Base-by-base conservation (phyloP, 169 alveolate genomes). In the Fabrea salina region DNA sequence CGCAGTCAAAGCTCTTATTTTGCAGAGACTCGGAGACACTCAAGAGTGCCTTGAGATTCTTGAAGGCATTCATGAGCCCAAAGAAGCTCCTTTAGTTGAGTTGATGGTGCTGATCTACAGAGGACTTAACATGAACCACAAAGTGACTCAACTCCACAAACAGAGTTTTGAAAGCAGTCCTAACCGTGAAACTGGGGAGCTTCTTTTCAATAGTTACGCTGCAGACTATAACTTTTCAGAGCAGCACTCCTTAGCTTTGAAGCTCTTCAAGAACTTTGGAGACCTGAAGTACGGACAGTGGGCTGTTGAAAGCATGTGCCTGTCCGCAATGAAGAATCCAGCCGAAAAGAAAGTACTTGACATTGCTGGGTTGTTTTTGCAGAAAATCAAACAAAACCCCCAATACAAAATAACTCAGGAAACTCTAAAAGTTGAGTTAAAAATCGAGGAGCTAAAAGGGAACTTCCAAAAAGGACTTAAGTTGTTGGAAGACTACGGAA, bases 271-370 rank as follows among this genome's bases (percentile, higher is more conserved):
- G 50, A 22, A 8, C 25, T 61, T 61, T 30, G 32, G 32, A 1
- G 74, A 61, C 32, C 1, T 37, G 11, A 32, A 61, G 11, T 61
- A 61, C 39, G 44, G 74, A 2, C 44, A 33, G 1, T 32, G 11
- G 0, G 74, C 74, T 13, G 74, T 61, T 11, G 49, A 22, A 61
- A 61, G 74, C 39, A 61, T 61, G 50, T 33, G 43, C 32, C 11
- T 61, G 13, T 13, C 13, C 11, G 74, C 74, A 0, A 32, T 32
- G 41, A 16, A 32, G 16, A 51, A 61, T 35, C 43, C 43, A 32
- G n/a, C 53, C n/a, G 25, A 61, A 16, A 30, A n/a, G 13, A 61
- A 61, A 61, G 25, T 61, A 13, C 25, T 61, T 16, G 50, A 61
- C 49, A 8, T 61, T 13, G 74, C 74, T 27, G 39, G 37, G 1